Evolutionary conservation across 1,139 yeast species (phyloP), one percentile per base, ranked within the genome.

Genomic region (Candida sp.): DNA sequence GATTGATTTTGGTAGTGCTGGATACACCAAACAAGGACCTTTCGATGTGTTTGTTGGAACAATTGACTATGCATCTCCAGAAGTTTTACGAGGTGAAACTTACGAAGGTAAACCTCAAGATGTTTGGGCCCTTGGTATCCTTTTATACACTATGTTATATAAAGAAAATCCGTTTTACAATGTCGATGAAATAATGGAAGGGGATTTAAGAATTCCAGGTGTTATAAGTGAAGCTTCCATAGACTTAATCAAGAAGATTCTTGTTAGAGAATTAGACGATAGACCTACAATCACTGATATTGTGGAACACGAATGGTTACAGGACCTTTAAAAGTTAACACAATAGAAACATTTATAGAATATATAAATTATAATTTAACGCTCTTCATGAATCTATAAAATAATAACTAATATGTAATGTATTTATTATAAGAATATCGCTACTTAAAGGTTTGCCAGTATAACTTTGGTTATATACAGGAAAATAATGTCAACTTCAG

Each of bases 21-120:
- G 97, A 0, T 88, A 89, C 62, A 79, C 83, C 21, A 81, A 79
- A 50, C 91, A 84, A 64, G 98, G 98, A 0, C 98, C 98, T 3
- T 93, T 91, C 65, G 97, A 91, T 55, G 96, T 91, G 8, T 93
- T 93, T 66, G 98, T 93, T 2, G 99, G 99, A 2, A 93, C 99
- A 0, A 82, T 93, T 35, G 98, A 93, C 62, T 93, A 91, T 62
- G 98, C 98, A 0, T 95, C 97, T 0, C 98, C 99, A 0, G 99
- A 93, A 63, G 97, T 93, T 0, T 72, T 93, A 32, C 77, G 84
- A 42, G 99, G 98, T 6, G 84, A 83, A 47, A 85, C 90, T 27
- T 93, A 93, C 58, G 88, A 82, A 45, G 99, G 99, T 21, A 84
- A 81, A 60, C 93, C 96, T 0, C 99, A 93, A 62, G 99, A 93